A percentile compares a stretch with the other conserved stretches of the same genome.
phyloP scores from a whole-genome alignment of 2,329 filamentous ascomycete species.

The Drechslerella dactyloides region DNA sequence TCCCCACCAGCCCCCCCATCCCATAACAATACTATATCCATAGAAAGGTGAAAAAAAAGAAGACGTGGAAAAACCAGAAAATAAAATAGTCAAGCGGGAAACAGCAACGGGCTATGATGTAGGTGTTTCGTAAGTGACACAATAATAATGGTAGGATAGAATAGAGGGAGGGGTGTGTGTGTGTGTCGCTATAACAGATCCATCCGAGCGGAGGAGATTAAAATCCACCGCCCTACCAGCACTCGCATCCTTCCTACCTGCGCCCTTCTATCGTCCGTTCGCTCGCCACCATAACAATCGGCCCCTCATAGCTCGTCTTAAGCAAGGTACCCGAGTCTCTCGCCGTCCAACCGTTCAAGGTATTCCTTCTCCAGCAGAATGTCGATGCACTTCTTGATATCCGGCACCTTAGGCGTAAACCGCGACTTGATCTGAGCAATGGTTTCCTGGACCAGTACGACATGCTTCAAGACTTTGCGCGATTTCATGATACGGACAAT shows the following conservation, averaged over 20 bases:
- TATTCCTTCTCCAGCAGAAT: slow-evolving; percentile 99
- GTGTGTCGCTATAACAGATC: slow-evolving; percentile 12
- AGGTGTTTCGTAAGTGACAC: slow-evolving; percentile 13
- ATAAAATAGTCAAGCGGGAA: slow-evolving; percentile 1
- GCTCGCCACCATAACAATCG: neutral
- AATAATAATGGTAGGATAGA: slow-evolving; percentile 16
- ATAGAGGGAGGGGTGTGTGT: neutral
- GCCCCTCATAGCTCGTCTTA: neutral
- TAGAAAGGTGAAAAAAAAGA: slow-evolving; percentile 9
- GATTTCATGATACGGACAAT: slow-evolving; percentile 99
- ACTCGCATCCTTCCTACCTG: neutral
- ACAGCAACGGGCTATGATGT: slow-evolving; percentile 36
- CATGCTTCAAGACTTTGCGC: slow-evolving; percentile 98
- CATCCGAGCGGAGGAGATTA: slow-evolving; percentile 4
- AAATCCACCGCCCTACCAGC: neutral
- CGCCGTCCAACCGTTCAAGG: slow-evolving; percentile 89
- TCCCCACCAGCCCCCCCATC: neutral
- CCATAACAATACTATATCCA: slow-evolving; percentile 18
- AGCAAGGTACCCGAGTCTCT: slow-evolving; percentile 92
- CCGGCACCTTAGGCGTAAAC: slow-evolving; percentile 88
- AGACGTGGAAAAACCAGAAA: neutral
- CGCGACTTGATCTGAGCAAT: slow-evolving; percentile 93
- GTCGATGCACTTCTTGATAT: slow-evolving; percentile 99
- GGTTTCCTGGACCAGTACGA: slow-evolving; percentile 89
- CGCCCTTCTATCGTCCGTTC: neutral